Evolutionary conservation across 441 rosid species (phyloP).

Genomic region (California macrophylla): DNA sequence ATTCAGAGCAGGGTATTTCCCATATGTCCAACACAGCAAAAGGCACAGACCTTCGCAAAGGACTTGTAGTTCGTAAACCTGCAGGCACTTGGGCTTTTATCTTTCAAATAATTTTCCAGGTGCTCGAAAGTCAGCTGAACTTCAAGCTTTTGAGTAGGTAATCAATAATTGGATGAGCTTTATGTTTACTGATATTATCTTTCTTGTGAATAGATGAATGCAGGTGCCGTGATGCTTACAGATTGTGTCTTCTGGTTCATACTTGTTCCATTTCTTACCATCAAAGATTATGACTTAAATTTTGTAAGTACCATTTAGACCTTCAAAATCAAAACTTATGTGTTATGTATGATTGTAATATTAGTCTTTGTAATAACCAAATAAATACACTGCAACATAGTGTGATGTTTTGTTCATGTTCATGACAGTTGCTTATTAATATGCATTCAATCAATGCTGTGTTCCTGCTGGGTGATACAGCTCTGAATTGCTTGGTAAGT

Average conservation of each 20-base stretch:
- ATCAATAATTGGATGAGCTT: background rate
- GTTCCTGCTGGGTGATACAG: conserved; percentile 69
- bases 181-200: background rate
- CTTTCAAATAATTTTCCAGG: conserved; percentile 90
- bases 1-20: conserved; percentile 51
- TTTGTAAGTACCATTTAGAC: conserved; percentile 41
- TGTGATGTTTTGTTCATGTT: conserved; percentile 7
- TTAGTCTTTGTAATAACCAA: no score
- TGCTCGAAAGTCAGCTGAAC: conserved; percentile 7
- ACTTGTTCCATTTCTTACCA: conserved; percentile 83
- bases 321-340: conserved; percentile 3
- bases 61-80: conserved; percentile 29
- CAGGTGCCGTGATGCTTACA: conserved; percentile 93
- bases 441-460: conserved; percentile 82
- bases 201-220: conserved; percentile 54
- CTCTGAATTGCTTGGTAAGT: conserved; percentile 72
- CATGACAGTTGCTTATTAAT: conserved; percentile 56
- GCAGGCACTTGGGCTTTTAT: conserved; percentile 51
- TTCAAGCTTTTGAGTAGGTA: background rate
- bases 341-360: background rate
- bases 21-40: conserved; percentile 26
- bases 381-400: no score
- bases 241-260: conserved; percentile 92
- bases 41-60: conserved; percentile 21
- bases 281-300: conserved; percentile 58